These are phyloP conservation scores for Candida chilensis DNA, from an alignment of 805 yeast species.

Conservation along the genomic window DNA sequence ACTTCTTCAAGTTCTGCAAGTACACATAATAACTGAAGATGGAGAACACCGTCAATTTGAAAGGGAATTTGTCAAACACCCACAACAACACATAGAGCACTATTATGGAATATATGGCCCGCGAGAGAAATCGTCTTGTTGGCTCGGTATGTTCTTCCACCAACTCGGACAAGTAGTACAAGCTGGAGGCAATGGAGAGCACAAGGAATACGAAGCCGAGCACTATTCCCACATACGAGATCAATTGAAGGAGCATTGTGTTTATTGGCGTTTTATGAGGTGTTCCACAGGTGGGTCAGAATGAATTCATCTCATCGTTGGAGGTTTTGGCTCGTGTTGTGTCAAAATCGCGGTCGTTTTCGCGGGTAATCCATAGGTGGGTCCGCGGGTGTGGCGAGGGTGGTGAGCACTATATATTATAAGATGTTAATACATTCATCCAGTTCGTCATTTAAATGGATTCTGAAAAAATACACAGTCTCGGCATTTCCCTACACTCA, in stretches of 20 bases:
- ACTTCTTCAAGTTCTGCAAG: constrained; percentile 64
- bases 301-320: too few relatives aligned
- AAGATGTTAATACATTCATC: too few relatives aligned
- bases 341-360: too few relatives aligned
- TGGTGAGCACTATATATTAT: too few relatives aligned
- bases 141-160: constrained; percentile 91
- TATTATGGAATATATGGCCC: constrained; percentile 57
- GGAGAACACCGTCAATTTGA: constrained; percentile 56
- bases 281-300: too few relatives aligned
- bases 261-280: too few relatives aligned
- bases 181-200: constrained; percentile 72
- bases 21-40: constrained; percentile 66
- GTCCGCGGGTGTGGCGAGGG: too few relatives aligned
- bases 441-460: too few relatives aligned
- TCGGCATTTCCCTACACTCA: too few relatives aligned
- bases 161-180: constrained; percentile 83
- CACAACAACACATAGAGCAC: constrained; percentile 44
- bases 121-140: constrained; percentile 60
- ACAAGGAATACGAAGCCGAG: constrained; percentile 51
- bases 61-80: constrained; percentile 75
- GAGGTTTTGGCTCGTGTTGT: too few relatives aligned
- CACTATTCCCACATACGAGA: constrained; percentile 53
- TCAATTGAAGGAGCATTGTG: constrained; percentile 45
- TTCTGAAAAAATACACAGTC: too few relatives aligned
- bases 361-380: too few relatives aligned